Evolutionary conservation across 495 filamentous ascomycete genomes (phyloP).

Genomic region (Tuber indicum): DNA sequence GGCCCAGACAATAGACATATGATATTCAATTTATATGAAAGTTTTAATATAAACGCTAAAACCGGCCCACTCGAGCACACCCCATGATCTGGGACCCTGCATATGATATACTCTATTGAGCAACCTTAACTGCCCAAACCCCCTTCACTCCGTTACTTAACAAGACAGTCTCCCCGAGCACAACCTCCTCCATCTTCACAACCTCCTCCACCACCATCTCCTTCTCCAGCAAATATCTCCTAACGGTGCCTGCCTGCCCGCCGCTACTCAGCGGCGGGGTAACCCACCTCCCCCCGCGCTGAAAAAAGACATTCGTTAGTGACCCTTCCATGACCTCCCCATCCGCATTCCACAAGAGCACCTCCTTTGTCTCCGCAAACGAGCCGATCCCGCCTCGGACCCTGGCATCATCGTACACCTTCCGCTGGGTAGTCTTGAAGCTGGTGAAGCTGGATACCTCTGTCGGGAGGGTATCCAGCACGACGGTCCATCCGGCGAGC

Average conservation of each 20-base stretch:
- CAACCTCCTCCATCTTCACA: slow-evolving; percentile 13
- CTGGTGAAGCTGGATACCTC: slow-evolving; percentile 58
- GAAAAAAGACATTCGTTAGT: slow-evolving; percentile 67
- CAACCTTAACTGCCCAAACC: slow-evolving; percentile 28
- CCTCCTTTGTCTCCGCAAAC: slow-evolving; percentile 55
- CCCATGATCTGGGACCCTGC: not conserved
- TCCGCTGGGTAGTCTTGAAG: slow-evolving; percentile 67
- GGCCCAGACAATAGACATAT: too few relatives aligned
- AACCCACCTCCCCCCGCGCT: slow-evolving; percentile 59
- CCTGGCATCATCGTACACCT: slow-evolving; percentile 60
- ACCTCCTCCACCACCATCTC: slow-evolving; percentile 41
- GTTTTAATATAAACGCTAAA: not conserved
- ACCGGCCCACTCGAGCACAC: not conserved
- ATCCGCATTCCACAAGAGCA: slow-evolving; percentile 62
- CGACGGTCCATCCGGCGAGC: slow-evolving; percentile 46
- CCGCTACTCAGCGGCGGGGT: slow-evolving; percentile 60
- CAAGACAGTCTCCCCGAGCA: slow-evolving; percentile 28
- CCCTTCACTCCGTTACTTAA: slow-evolving; percentile 40
- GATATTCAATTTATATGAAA: too few relatives aligned
- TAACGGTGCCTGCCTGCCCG: slow-evolving; percentile 73
- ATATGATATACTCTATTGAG: not conserved
- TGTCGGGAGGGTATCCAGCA: slow-evolving; percentile 53
- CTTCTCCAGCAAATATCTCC: slow-evolving; percentile 68
- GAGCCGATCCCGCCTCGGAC: slow-evolving; percentile 51
- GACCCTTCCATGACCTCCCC: slow-evolving; percentile 81